phyloP scores from a whole-genome alignment of 257 asterid species.

The Solanum chilense region DNA sequence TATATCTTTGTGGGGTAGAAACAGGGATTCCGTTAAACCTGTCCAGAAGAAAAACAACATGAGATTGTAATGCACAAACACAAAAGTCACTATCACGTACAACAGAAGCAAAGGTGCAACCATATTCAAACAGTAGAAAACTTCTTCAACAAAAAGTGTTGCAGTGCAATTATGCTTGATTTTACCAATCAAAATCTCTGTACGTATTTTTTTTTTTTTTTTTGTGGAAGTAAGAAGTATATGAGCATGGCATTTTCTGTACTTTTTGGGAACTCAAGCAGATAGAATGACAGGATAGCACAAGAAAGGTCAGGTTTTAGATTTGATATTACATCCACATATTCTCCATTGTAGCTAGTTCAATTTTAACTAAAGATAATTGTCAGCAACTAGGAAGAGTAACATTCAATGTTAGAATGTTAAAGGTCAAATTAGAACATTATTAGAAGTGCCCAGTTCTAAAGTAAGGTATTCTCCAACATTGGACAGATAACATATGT shows the following conservation, averaged over 20 bases:
- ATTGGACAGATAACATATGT: neutral
- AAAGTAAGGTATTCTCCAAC: neutral
- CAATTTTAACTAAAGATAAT: neutral
- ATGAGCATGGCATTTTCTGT: neutral
- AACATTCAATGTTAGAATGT: neutral
- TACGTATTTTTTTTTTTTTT: neutral
- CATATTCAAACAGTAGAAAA: neutral
- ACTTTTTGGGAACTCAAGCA: neutral
- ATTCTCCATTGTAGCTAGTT: neutral
- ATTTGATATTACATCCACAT: neutral
- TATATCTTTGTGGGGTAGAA: conserved; percentile 80
- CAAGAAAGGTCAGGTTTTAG: neutral
- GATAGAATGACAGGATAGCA: neutral
- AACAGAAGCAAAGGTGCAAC: neutral
- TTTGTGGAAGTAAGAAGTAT: neutral
- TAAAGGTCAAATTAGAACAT: neutral
- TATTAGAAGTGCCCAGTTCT: neutral
- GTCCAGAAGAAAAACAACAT: conserved; percentile 15
- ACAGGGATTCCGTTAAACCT: conserved; percentile 92
- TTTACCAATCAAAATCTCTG: neutral
- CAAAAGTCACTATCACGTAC: neutral
- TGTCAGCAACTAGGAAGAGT: neutral
- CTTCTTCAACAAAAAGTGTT: neutral
- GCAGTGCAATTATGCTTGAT: neutral
- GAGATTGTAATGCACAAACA: neutral